These are phyloP conservation scores for Penicillium digitatum DNA, from an alignment of 2,329 filamentous ascomycete genomes.

Conservation along the genomic window DNA sequence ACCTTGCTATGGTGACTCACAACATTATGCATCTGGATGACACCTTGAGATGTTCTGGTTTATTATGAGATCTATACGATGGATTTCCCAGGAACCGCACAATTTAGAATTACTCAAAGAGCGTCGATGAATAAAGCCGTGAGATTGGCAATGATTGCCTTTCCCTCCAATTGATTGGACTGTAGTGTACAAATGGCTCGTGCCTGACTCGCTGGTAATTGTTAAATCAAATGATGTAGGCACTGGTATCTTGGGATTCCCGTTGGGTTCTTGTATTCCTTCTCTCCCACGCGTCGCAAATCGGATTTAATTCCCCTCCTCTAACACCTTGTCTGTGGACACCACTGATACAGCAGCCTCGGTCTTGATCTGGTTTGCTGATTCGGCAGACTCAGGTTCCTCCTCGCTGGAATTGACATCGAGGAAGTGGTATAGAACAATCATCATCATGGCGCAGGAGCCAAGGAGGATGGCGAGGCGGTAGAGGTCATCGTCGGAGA, in stretches of 20 bases:
- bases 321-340: slow-evolving; percentile 6
- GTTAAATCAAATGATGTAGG: slow-evolving; percentile 8
- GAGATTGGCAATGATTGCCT: neutral
- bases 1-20: neutral
- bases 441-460: slow-evolving; percentile 82
- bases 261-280: neutral
- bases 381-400: slow-evolving; percentile 11
- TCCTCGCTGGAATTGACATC: slow-evolving; percentile 79
- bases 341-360: neutral
- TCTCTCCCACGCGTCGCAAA: neutral
- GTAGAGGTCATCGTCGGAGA: slow-evolving; percentile 89
- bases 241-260: slow-evolving; percentile 5
- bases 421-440: slow-evolving; percentile 92
- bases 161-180: neutral
- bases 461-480: slow-evolving; percentile 89
- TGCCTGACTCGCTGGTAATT: neutral
- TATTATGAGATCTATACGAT: neutral
- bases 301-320: slow-evolving; percentile 1
- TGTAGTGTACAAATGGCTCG: slow-evolving; percentile 5
- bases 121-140: neutral
- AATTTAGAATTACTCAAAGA: neutral
- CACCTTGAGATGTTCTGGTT: neutral
- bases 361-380: slow-evolving; percentile 11
- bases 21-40: neutral
- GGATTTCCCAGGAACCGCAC: neutral